Evolutionary conservation across 1,139 yeast species (phyloP).

Genomic region (Pichia sp.): DNA sequence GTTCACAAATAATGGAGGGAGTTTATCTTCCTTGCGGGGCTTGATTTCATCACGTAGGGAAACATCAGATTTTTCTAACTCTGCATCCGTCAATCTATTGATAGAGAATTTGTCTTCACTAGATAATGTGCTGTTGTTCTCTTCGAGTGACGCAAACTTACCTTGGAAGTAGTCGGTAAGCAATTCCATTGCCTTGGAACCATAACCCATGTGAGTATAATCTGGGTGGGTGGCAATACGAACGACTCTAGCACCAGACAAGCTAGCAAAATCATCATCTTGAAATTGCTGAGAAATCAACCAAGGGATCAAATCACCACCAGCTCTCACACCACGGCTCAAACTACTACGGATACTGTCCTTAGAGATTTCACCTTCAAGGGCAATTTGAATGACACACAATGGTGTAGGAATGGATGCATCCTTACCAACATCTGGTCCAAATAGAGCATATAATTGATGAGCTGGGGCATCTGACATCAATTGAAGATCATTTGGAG

Average conservation of each 20-base stretch:
- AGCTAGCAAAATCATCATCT: conserved; percentile 93
- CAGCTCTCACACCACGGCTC: conserved; percentile 93
- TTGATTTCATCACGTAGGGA: conserved; percentile 67
- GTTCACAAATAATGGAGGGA: conserved; percentile 85
- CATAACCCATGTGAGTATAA: conserved; percentile 94
- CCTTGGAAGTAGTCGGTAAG: conserved; percentile 89
- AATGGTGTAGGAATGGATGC: conserved; percentile 91
- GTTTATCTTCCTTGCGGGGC: conserved; percentile 76
- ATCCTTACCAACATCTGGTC: conserved; percentile 83
- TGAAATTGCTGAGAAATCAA: conserved; percentile 94
- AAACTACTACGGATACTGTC: conserved; percentile 85
- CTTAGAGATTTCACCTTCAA: conserved; percentile 95
- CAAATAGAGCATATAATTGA: conserved; percentile 83
- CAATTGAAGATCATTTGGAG: conserved; percentile 94
- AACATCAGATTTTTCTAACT: conserved; percentile 36
- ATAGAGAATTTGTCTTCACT: conserved; percentile 43
- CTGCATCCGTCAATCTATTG: conserved; percentile 66
- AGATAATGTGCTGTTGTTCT: conserved; percentile 32
- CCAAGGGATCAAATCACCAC: conserved; percentile 99
- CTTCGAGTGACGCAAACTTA: conserved; percentile 80
- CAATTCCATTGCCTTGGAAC: conserved; percentile 81
- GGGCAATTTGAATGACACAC: conserved; percentile 89
- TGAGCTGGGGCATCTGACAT: conserved; percentile 99
- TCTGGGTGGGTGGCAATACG: conserved; percentile 98
- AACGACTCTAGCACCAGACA: conserved; percentile 95